Percentiles rank a stretch among this genome's conserved stretches.
Evolutionary conservation across 805 yeast species (phyloP).

Genomic region (Ogataea pilisensis): DNA sequence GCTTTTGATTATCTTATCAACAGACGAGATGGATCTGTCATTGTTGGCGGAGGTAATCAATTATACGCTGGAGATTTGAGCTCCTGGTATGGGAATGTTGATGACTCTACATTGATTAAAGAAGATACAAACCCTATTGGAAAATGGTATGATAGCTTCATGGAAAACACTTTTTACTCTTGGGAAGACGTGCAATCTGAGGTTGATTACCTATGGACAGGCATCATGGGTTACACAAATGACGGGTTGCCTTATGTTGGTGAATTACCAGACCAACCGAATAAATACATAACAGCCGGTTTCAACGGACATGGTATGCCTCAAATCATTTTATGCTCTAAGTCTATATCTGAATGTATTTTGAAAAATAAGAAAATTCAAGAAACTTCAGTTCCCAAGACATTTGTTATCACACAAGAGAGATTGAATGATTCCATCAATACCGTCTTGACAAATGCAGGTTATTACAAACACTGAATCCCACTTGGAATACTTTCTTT

Average conservation of each 20-base stretch:
- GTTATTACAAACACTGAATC: not conserved
- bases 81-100: conserved; percentile 26
- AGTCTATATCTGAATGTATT: conserved; percentile 32
- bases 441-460: conserved; percentile 8
- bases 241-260: conserved; percentile 43
- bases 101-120: conserved; percentile 31
- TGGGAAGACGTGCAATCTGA: conserved; percentile 29
- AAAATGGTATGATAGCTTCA: conserved; percentile 26
- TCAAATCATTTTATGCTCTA: conserved; percentile 37
- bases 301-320: conserved; percentile 54
- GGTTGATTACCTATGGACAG: conserved; percentile 37
- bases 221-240: conserved; percentile 43
- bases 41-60: conserved; percentile 32
- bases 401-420: conserved; percentile 20
- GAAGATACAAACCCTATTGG: conserved; percentile 9
- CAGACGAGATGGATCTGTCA: conserved; percentile 32
- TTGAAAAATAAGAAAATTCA: conserved; percentile 1
- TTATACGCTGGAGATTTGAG: not conserved
- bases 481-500: too few species aligned
- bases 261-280: conserved; percentile 28
- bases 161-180: conserved; percentile 30
- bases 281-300: conserved; percentile 41
- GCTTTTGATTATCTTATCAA: conserved; percentile 34
- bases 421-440: conserved; percentile 16
- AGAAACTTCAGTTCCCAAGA: conserved; percentile 15